These are phyloP conservation scores for Suillus hirtellus DNA, from an alignment of 768 basidiomycete species.

Conservation along the genomic window DNA sequence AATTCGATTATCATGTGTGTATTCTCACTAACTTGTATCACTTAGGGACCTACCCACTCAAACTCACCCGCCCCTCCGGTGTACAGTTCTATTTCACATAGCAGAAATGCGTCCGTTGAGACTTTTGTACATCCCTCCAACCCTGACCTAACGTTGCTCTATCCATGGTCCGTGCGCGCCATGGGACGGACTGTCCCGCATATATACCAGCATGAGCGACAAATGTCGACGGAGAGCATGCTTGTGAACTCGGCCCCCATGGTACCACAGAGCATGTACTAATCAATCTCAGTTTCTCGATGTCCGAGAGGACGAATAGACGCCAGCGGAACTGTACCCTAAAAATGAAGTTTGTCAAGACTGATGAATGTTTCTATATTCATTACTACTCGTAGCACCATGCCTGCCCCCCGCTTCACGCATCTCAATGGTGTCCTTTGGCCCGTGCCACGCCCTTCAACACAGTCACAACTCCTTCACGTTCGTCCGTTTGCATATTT, in stretches of 20 bases:
- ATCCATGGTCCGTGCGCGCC: slow-evolving; percentile 39
- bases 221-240: slow-evolving; percentile 29
- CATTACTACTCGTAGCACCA: not conserved
- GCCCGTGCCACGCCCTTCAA: not conserved
- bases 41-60: not conserved
- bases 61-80: slow-evolving; percentile 9
- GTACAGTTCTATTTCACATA: slow-evolving; percentile 9
- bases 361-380: slow-evolving; percentile 16
- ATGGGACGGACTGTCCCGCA: slow-evolving; percentile 32
- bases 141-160: slow-evolving; percentile 32
- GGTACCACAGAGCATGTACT: slow-evolving; percentile 22
- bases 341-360: slow-evolving; percentile 8
- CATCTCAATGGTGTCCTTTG: slow-evolving; percentile 1
- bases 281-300: slow-evolving; percentile 3
- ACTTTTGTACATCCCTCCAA: slow-evolving; percentile 19
- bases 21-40: not conserved
- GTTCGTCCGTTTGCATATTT: slow-evolving; percentile 6
- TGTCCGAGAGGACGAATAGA: not conserved
- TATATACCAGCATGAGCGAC: slow-evolving; percentile 21
- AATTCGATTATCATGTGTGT: not conserved
- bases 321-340: slow-evolving; percentile 12
- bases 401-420: not conserved
- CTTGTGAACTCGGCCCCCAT: slow-evolving; percentile 28
- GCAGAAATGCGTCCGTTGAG: slow-evolving; percentile 25
- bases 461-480: not conserved